phyloP scores from a whole-genome alignment of 2,329 filamentous ascomycete genomes.

The Apiospora aurea region DNA sequence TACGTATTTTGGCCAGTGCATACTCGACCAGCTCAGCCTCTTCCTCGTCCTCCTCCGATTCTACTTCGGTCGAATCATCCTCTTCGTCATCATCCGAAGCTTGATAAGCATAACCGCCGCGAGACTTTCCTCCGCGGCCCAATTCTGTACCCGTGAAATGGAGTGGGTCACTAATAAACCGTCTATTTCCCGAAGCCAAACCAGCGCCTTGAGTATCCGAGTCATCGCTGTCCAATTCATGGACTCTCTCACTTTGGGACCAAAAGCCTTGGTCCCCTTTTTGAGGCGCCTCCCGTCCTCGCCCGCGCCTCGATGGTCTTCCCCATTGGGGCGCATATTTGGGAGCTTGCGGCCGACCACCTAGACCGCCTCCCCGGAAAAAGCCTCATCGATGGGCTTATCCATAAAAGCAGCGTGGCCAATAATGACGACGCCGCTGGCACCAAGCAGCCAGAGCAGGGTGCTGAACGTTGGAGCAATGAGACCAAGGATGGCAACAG shows the following conservation, averaged over 20 bases:
- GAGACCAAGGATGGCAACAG: conserved; percentile 85
- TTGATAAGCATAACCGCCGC: conserved; percentile 46
- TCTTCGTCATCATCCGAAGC: conserved; percentile 56
- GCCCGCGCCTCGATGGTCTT: conserved; percentile 96
- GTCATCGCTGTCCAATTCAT: conserved; percentile 72
- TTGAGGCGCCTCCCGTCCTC: conserved; percentile 66
- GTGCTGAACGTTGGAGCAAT: conserved; percentile 85
- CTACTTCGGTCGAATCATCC: conserved; percentile 57
- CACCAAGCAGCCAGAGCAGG: conserved; percentile 94
- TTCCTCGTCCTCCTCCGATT: conserved; percentile 60
- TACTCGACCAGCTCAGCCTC: conserved; percentile 66
- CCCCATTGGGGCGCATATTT: conserved; percentile 92
- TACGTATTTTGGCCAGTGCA: conserved; percentile 80
- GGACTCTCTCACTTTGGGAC: conserved; percentile 56
- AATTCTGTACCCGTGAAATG: conserved; percentile 67
- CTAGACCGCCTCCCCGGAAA: conserved; percentile 99
- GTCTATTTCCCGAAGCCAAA: conserved; percentile 53
- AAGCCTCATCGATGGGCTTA: conserved; percentile 99
- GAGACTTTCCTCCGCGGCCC: conserved; percentile 51
- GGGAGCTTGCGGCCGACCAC: conserved; percentile 99
- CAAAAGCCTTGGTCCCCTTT: conserved; percentile 50
- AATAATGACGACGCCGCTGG: conserved; percentile 89
- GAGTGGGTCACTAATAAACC: conserved; percentile 66
- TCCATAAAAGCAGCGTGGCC: conserved; percentile 97
- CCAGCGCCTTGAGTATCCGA: conserved; percentile 63